Evolutionary conservation across 192 early-diverging fungal genomes (phyloP).

Genomic region (Coemansia sp.): DNA sequence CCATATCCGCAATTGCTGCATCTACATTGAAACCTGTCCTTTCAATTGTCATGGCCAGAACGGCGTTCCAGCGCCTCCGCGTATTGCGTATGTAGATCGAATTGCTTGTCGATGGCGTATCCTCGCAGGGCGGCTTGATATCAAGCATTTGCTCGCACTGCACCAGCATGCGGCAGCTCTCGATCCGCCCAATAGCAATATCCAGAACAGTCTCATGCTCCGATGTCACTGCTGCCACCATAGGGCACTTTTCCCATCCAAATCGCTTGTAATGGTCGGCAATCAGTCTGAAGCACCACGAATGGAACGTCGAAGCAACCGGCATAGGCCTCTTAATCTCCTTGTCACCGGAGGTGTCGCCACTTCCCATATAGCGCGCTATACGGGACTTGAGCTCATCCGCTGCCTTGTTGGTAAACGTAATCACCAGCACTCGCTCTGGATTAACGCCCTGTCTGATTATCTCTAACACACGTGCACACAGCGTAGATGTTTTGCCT

Average conservation of each 20-base stretch:
- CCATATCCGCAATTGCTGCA: neutral
- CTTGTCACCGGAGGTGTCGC: neutral
- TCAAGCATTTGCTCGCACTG: constrained; percentile 47
- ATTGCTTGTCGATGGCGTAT: neutral
- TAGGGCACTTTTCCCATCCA: constrained; percentile 18
- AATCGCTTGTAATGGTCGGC: constrained; percentile 17
- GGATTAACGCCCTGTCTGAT: constrained; percentile 33
- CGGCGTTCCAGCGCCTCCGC: constrained; percentile 21
- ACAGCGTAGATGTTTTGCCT: constrained; percentile 52
- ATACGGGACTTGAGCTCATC: constrained; percentile 46
- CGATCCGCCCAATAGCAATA: constrained; percentile 24
- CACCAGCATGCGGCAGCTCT: constrained; percentile 34
- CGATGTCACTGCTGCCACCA: constrained; percentile 35
- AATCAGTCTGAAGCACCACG: constrained; percentile 47
- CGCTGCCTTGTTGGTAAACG: constrained; percentile 57
- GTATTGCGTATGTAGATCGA: constrained; percentile 20
- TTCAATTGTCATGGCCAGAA: constrained; percentile 16
- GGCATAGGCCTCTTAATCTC: constrained; percentile 12
- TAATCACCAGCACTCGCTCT: constrained; percentile 39
- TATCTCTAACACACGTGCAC: constrained; percentile 49
- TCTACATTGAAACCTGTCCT: constrained; percentile 14
- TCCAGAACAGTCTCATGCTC: constrained; percentile 31
- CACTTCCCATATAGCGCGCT: constrained; percentile 18
- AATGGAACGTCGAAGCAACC: constrained; percentile 49
- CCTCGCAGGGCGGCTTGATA: constrained; percentile 8